Evolutionary conservation across 2,329 filamentous ascomycete genomes (phyloP).

Genomic region (Dichotomopilus funicola): DNA sequence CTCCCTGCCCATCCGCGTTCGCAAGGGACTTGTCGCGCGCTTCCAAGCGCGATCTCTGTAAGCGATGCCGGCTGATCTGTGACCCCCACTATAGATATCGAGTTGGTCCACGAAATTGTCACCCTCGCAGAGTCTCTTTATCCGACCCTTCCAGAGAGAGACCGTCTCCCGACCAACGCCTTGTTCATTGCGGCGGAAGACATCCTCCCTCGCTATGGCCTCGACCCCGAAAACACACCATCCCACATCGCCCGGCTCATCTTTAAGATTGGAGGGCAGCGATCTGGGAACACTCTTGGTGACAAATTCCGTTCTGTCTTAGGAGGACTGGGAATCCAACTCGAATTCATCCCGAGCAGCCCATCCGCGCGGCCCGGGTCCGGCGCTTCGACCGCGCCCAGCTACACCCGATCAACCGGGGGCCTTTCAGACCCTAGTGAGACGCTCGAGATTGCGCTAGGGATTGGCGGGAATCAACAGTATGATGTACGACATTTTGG

Average conservation of each 20-base stretch:
- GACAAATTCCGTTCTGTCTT: conserved; percentile 66
- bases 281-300: conserved; percentile 50
- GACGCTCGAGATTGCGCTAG: neutral
- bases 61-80: conserved; percentile 3
- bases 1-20: too few species aligned
- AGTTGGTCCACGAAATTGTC: conserved; percentile 71
- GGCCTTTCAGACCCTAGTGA: neutral
- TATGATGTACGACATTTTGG: conserved; percentile 11
- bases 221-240: conserved; percentile 65
- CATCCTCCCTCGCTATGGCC: conserved; percentile 62
- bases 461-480: conserved; percentile 6
- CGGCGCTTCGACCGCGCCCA: conserved; percentile 5
- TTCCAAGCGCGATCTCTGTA: neutral
- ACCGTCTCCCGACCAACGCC: conserved; percentile 65
- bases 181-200: conserved; percentile 77
- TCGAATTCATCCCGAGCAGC: conserved; percentile 47
- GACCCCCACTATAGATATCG: conserved; percentile 55
- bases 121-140: conserved; percentile 61
- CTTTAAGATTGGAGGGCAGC: conserved; percentile 67
- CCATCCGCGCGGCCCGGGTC: conserved; percentile 10
- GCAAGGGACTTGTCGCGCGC: neutral
- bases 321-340: conserved; percentile 60
- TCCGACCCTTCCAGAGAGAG: conserved; percentile 49
- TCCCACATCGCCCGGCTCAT: conserved; percentile 71
- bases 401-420: conserved; percentile 12